A percentile compares a stretch with the other conserved stretches of the same genome.
Conservation (phyloP, 768 basidiomycete genomes). For the Tylopilus rubrobrunneus region DNA sequence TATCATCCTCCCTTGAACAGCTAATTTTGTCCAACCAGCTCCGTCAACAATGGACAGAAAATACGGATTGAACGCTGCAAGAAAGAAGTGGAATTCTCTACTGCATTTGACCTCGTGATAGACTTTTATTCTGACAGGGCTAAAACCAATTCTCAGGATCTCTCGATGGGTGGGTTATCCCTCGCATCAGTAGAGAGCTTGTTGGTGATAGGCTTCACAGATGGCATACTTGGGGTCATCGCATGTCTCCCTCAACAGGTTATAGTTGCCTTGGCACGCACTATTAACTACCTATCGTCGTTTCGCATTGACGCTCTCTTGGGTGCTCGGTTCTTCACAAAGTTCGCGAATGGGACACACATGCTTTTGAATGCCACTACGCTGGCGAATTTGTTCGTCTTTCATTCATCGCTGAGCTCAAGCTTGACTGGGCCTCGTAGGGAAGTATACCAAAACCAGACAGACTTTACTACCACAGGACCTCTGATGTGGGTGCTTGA, state of each 20-base stretch:
- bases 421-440: conserved; percentile 28
- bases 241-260: conserved; percentile 68
- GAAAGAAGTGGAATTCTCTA: conserved; percentile 52
- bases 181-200: not conserved
- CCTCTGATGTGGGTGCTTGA: conserved; percentile 85
- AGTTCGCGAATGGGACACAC: conserved; percentile 70
- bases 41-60: conserved; percentile 35
- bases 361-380: conserved; percentile 92
- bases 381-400: conserved; percentile 63
- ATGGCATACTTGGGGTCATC: conserved; percentile 56
- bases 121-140: conserved; percentile 60
- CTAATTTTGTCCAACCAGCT: conserved; percentile 27
- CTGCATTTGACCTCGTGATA: conserved; percentile 66
- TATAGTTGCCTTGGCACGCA: conserved; percentile 68
- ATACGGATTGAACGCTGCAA: conserved; percentile 64
- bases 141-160: conserved; percentile 38
- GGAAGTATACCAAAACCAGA: conserved; percentile 91
- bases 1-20: conserved; percentile 2
- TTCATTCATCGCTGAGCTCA: not conserved
- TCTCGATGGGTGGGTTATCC: conserved; percentile 14
- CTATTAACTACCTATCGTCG: conserved; percentile 61
- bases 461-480: conserved; percentile 68
- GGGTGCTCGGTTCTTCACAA: conserved; percentile 73
- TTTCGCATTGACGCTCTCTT: conserved; percentile 79
- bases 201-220: conserved; percentile 32